Evolutionary conservation across 345 rosid species (phyloP), one percentile per base, ranked within the genome.

Genomic region (Noccaea bulbosa): DNA sequence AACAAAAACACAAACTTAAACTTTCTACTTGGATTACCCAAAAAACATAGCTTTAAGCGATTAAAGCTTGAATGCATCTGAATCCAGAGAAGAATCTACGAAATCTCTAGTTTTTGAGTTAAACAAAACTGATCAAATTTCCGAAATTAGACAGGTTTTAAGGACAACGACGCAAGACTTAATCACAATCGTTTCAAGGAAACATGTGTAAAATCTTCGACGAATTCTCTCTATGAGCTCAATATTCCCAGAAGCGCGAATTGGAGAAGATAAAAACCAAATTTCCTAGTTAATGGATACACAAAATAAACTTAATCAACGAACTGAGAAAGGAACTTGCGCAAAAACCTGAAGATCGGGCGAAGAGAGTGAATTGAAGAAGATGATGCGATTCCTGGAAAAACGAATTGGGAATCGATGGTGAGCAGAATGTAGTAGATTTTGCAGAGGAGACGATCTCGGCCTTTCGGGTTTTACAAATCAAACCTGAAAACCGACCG

Each of bases 361-460:
- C 11, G 6, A 33, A 22, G 41, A 54, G 40, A 15, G 3, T 32
- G 40, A 11, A 55, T 33, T 55, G 61, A 15, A 55, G 61, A 55
- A 34, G 61, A 87, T 0, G 93, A 86, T 44, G 87, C 89, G 63
- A 83, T 83, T 67, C 83, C 78, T n/a, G 85, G 87, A 53, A 89
- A 20, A 76, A 12, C 86, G 78, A 38, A 85, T 76, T 63, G 87
- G 87, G 50, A 80, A 73, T 6, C 84, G 86, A 2, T 11, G 40
- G 40, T 53, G 8, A 83, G 81, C 38, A 65, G 37, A 34, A 7
- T 11, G 8, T 11, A n/a, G 45, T 12, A 6, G 47, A 43, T 70
- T 83, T 45, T 82, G 77, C 12, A 84, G 16, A 27, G 16, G 81
- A 74, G 86, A 67, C 91, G 84, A 82, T 16, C 46, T 43, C 46